Percentiles rank a stretch among this genome's conserved stretches.
phyloP scores from a whole-genome alignment of 1,284 basidiomycete genomes.

The Apiotrichum sp. region DNA sequence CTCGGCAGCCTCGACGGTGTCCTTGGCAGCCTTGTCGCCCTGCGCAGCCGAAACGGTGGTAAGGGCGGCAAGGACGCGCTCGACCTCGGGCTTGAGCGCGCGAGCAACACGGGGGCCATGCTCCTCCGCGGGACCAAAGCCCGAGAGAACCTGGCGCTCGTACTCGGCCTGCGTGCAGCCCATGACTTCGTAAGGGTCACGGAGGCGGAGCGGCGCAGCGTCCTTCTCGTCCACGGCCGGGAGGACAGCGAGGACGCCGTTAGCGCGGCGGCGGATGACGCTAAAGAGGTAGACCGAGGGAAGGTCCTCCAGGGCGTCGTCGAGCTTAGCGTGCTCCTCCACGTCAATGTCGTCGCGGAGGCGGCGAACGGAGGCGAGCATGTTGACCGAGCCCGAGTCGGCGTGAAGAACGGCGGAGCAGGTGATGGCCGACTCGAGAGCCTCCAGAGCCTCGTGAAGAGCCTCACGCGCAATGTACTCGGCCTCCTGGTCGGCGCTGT shows the following conservation, averaged over 20 bases:
- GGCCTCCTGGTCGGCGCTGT: constrained; percentile 30
- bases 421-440: constrained; percentile 41
- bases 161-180: constrained; percentile 41
- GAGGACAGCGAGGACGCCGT: constrained; percentile 22
- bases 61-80: constrained; percentile 27
- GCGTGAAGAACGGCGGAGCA: constrained; percentile 36
- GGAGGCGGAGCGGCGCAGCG: constrained; percentile 18
- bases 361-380: constrained; percentile 24
- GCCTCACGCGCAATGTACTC: constrained; percentile 47
- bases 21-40: constrained; percentile 15
- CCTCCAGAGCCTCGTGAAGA: constrained; percentile 45
- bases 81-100: constrained; percentile 44
- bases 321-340: constrained; percentile 36
- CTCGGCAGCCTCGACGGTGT: constrained; percentile 28
- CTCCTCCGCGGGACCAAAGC: constrained; percentile 47
- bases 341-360: constrained; percentile 43
- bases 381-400: constrained; percentile 18
- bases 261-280: constrained; percentile 36
- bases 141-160: constrained; percentile 41
- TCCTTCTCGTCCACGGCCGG: constrained; percentile 10
- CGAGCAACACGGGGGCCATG: constrained; percentile 39
- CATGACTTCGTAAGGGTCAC: constrained; percentile 38
- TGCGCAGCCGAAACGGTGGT: constrained; percentile 10
- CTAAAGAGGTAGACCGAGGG: constrained; percentile 43
- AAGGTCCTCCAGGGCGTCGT: constrained; percentile 48